A percentile compares a stretch with the other conserved stretches of the same genome.
Evolutionary conservation across 1,284 basidiomycete genomes (phyloP).

Genomic region (Sutorius eximius): DNA sequence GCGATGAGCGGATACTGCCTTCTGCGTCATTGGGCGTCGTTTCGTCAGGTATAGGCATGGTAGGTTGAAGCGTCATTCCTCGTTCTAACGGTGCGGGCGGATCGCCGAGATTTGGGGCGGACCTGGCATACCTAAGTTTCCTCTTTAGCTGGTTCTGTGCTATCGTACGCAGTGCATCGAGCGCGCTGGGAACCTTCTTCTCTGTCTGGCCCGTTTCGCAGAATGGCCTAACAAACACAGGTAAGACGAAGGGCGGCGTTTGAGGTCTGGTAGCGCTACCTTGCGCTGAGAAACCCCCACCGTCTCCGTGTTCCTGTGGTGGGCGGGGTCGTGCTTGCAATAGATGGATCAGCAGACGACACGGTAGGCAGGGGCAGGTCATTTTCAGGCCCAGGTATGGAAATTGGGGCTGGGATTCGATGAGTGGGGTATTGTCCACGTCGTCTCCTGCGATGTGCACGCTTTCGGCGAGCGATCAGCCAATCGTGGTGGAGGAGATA

Average conservation of each 20-base stretch:
- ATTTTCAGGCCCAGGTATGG: conserved; percentile 8
- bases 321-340: neutral
- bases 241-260: neutral
- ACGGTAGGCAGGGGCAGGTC: neutral
- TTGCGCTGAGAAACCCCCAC: conserved; percentile 22
- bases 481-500: neutral
- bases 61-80: neutral
- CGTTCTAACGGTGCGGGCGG: neutral
- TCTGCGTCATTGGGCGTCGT: neutral
- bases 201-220: conserved; percentile 3
- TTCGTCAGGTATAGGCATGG: neutral
- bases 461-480: conserved; percentile 18
- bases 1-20: neutral
- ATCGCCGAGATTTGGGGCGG: conserved; percentile 26
- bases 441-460: conserved; percentile 21
- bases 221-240: conserved; percentile 11
- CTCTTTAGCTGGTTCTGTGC: conserved; percentile 23
- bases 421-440: conserved; percentile 1
- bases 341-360: conserved; percentile 5
- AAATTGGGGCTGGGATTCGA: conserved; percentile 13
- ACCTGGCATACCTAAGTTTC: conserved; percentile 26
- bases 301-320: conserved; percentile 7
- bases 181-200: conserved; percentile 7
- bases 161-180: conserved; percentile 12
- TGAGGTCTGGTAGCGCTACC: conserved; percentile 2